Evolutionary conservation across 768 basidiomycete species (phyloP), one percentile per base, ranked within the genome.

Genomic region (Candolleomyces aberdarensis): DNA sequence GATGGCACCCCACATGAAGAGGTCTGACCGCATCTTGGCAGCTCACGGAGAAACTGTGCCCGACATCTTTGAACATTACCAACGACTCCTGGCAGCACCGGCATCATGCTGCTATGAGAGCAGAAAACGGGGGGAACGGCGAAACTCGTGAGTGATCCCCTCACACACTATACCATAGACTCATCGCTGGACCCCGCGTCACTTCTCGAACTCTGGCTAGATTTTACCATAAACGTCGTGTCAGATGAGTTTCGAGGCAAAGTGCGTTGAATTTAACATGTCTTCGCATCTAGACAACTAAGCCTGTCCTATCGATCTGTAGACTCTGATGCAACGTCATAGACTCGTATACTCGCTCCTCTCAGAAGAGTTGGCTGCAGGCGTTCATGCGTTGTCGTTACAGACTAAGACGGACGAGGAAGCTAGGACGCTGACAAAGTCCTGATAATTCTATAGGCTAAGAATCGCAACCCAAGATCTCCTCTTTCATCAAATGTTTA

Each of bases 31-130:
- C 31, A 36, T 63, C 62, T 29, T 63, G 63, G 63, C 70, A 94
- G 92, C 76, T 94, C 65, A 84, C 78, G 57, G 70, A 75, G 48
- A 75, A 84, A 54, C 78, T 94, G 58, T 76, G 79, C 66, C 92
- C 92, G 19, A 73, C 80, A 57, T 78, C 80, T 66, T 78, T 94
- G 69, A 78, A 70, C 57, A 87, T 94, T 69, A 80, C 80, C 40
- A 94, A 94, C 74, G 89, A 94, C 68, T 94, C 92, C 56, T 87
- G 85, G 83, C 81, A 90, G 75, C 92, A 94, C 74, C 83, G 89
- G 68, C 89, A 94, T 76, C 92, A 94, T 75, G 81, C 82, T 59
- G 80, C 92, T 51, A 94, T 94, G 92, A 82, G 83, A 70, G 86
- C 80, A 48, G 79, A 84, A 72, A 83, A 80, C 58, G 85, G 83